Percentiles rank a stretch among this genome's conserved stretches.
Evolutionary conservation across 192 early-diverging fungal species (phyloP).

Genomic region (Bifiguratus adelaidae): DNA sequence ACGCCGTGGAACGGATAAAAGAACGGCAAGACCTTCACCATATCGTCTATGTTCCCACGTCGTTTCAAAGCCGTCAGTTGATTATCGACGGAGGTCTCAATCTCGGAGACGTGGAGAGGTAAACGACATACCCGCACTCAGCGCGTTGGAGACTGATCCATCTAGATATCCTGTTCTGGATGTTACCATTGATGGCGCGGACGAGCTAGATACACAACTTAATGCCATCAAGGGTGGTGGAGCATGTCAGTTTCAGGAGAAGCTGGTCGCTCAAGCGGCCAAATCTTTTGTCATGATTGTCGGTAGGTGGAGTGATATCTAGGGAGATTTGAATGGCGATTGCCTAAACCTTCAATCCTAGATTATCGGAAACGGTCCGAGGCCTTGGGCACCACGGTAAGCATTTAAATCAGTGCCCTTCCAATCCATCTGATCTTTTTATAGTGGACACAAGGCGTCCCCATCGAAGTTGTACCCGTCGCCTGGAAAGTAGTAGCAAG

Average conservation of each 20-base stretch:
- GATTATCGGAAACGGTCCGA: conserved; percentile 81
- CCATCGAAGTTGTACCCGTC: conserved; percentile 83
- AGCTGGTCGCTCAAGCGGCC: conserved; percentile 78
- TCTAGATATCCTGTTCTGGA: conserved; percentile 61
- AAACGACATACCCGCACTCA: background rate
- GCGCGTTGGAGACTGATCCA: background rate
- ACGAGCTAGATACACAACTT: conserved; percentile 71
- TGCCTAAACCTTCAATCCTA: conserved; percentile 1
- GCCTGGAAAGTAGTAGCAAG: conserved; percentile 62
- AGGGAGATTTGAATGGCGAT: background rate
- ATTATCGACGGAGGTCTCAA: conserved; percentile 75
- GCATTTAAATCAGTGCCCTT: background rate
- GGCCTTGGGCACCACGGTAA: conserved; percentile 58
- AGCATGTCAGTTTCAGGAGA: conserved; percentile 88
- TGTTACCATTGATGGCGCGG: conserved; percentile 90
- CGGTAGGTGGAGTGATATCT: conserved; percentile 9
- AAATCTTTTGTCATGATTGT: conserved; percentile 82
- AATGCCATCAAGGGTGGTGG: conserved; percentile 97
- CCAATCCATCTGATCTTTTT: background rate
- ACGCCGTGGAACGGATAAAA: conserved; percentile 71
- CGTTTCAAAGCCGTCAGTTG: conserved; percentile 83
- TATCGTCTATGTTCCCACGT: conserved; percentile 83
- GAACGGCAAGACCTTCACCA: conserved; percentile 51
- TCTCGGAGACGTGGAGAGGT: conserved; percentile 67
- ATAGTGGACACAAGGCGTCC: conserved; percentile 84